A percentile compares a stretch with the other conserved stretches of the same genome.
phyloP scores from a whole-genome alignment of 306 rosid species.

The Herpetospermum pedunculosum region DNA sequence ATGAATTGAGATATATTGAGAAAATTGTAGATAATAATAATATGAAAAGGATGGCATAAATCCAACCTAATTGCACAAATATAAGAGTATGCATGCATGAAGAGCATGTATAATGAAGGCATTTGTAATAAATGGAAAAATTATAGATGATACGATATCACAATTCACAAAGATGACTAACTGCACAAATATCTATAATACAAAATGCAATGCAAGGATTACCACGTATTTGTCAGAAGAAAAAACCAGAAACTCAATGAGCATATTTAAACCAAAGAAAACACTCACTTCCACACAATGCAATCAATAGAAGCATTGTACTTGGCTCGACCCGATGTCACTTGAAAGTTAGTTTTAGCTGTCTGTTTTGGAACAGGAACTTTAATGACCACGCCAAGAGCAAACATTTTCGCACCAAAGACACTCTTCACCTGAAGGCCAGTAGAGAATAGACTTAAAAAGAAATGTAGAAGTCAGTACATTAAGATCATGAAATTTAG shows the following conservation, averaged over 20 bases:
- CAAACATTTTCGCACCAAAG: slow-evolving; percentile 89
- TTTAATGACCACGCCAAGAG: slow-evolving; percentile 83
- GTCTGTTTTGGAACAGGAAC: slow-evolving; percentile 93
- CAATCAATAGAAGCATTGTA: slow-evolving; percentile 86
- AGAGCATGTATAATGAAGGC: background rate
- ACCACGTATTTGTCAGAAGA: background rate
- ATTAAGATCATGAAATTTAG: slow-evolving; percentile 5
- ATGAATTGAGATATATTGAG: background rate
- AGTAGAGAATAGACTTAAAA: slow-evolving; percentile 1
- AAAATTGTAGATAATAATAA: background rate
- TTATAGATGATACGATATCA: background rate
- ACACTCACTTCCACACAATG: slow-evolving; percentile 86
- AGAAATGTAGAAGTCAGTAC: background rate
- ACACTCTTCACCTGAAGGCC: slow-evolving; percentile 78
- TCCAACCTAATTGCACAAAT: background rate
- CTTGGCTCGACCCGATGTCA: slow-evolving; percentile 85
- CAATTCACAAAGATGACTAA: background rate
- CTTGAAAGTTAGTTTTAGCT: slow-evolving; percentile 79
- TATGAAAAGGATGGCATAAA: background rate
- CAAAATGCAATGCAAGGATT: background rate
- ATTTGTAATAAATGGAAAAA: background rate
- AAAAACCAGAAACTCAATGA: background rate
- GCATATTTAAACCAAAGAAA: background rate
- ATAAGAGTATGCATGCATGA: background rate
- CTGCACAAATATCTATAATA: background rate